Percentiles rank a stretch among this genome's conserved stretches.
phyloP scores from a whole-genome alignment of 192 early-diverging fungal genomes.

The Coemansia sp. region DNA sequence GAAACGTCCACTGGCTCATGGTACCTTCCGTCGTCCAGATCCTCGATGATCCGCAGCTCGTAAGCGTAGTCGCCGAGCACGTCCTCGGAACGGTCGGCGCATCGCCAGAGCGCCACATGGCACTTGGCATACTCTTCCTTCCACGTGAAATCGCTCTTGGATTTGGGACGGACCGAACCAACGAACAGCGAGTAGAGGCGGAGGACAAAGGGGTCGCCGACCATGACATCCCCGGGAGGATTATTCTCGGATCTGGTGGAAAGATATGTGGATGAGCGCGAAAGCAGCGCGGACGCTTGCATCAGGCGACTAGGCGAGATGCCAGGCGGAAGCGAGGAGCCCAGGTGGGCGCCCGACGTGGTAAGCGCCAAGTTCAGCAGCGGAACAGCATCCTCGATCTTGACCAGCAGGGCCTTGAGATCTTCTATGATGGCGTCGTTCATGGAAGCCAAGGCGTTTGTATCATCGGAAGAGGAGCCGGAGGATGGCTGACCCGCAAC shows the following conservation, averaged over 20 bases:
- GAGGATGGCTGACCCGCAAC: not conserved
- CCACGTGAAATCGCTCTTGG: constrained; percentile 72
- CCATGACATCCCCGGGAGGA: constrained; percentile 4
- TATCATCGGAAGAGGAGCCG: not conserved
- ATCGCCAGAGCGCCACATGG: constrained; percentile 41
- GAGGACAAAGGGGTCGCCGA: constrained; percentile 55
- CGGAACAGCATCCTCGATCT: constrained; percentile 59
- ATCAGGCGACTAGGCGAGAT: constrained; percentile 63
- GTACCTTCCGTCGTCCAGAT: constrained; percentile 76
- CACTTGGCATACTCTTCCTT: constrained; percentile 76
- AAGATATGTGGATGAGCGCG: constrained; percentile 12
- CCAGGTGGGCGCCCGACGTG: constrained; percentile 56
- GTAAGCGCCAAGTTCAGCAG: constrained; percentile 59
- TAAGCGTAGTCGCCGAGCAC: constrained; percentile 37
- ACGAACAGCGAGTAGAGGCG: constrained; percentile 73
- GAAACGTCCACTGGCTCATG: constrained; percentile 59
- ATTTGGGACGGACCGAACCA: constrained; percentile 62
- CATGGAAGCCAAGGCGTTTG: not conserved
- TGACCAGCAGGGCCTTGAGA: constrained; percentile 32
- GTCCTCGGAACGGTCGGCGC: not conserved
- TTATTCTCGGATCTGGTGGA: not conserved
- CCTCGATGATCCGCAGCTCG: constrained; percentile 63
- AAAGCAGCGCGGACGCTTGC: constrained; percentile 58
- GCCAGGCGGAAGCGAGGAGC: constrained; percentile 42
- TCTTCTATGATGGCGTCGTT: constrained; percentile 14